Evolutionary conservation across 2,329 filamentous ascomycete species (phyloP).

Genomic region (Fusarium lateritium): DNA sequence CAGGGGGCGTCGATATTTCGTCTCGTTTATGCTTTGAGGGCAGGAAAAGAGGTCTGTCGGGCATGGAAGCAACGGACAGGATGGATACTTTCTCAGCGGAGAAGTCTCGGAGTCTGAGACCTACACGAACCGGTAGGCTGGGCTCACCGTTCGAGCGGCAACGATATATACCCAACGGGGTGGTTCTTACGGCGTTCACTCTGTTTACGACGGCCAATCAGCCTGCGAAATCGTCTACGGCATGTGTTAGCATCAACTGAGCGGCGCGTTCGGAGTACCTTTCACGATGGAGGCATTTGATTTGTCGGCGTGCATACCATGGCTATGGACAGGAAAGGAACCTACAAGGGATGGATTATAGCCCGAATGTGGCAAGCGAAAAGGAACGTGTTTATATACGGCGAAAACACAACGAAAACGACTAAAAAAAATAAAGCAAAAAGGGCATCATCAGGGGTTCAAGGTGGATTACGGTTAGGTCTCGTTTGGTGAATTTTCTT

Average conservation of each 20-base stretch:
- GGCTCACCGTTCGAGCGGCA: constrained; percentile 29
- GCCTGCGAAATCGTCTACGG: constrained; percentile 41
- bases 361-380: constrained; percentile 35
- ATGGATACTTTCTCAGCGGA: constrained; percentile 31
- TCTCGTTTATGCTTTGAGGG: constrained; percentile 44
- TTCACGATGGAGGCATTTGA: constrained; percentile 42
- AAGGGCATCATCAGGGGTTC: constrained; percentile 43
- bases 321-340: constrained; percentile 35
- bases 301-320: constrained; percentile 40
- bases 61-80: constrained; percentile 35
- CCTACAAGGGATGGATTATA: constrained; percentile 28
- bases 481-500: constrained; percentile 26
- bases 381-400: constrained; percentile 37
- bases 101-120: constrained; percentile 35
- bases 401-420: constrained; percentile 35
- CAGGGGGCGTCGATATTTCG: constrained; percentile 44
- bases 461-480: constrained; percentile 32
- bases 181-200: constrained; percentile 45
- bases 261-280: constrained; percentile 42
- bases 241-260: constrained; percentile 43
- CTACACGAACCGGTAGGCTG: constrained; percentile 30
- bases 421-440: constrained; percentile 32
- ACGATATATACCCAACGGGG: constrained; percentile 47
- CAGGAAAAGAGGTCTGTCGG: constrained; percentile 32
- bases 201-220: constrained; percentile 37